Evolutionary conservation across 768 basidiomycete species (phyloP).

Genomic region (Mycena belliarum): DNA sequence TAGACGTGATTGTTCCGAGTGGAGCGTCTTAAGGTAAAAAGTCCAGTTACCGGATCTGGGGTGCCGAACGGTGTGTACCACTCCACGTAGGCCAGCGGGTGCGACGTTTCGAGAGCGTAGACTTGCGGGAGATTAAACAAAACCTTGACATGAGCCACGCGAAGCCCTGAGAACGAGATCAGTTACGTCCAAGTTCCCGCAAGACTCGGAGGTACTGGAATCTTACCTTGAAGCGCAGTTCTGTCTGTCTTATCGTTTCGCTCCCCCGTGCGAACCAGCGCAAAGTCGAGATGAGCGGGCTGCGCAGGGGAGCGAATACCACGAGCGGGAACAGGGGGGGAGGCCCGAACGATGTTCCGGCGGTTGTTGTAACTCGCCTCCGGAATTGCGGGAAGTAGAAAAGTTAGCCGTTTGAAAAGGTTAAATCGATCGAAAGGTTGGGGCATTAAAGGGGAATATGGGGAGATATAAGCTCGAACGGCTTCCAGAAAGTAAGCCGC

Average conservation of each 20-base stretch:
- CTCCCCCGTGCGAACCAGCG: no score
- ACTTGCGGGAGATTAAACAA: constrained; percentile 25
- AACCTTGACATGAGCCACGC: constrained; percentile 21
- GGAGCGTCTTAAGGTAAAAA: neutral
- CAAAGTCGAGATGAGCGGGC: no score
- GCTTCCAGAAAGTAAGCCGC: no score
- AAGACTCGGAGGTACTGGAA: no score
- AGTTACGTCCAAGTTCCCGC: no score
- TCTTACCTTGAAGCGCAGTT: no score
- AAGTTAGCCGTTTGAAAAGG: neutral
- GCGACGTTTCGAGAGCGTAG: constrained; percentile 1
- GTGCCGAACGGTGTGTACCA: constrained; percentile 14
- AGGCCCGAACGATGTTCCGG: constrained; percentile 4
- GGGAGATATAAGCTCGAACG: no score
- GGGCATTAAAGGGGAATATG: no score
- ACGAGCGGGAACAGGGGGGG: constrained; percentile 2
- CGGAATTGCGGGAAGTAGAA: neutral
- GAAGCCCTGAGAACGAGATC: constrained; percentile 18
- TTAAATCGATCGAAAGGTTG: no score
- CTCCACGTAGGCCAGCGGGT: constrained; percentile 22
- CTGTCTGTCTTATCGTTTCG: no score
- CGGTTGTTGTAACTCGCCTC: neutral
- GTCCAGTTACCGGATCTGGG: neutral
- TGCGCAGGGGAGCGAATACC: neutral
- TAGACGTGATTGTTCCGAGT: constrained; percentile 4